Evolutionary conservation across 192 early-diverging fungal species (phyloP), one percentile per base, ranked within the genome.

Genomic region (Coemansia reversa): DNA sequence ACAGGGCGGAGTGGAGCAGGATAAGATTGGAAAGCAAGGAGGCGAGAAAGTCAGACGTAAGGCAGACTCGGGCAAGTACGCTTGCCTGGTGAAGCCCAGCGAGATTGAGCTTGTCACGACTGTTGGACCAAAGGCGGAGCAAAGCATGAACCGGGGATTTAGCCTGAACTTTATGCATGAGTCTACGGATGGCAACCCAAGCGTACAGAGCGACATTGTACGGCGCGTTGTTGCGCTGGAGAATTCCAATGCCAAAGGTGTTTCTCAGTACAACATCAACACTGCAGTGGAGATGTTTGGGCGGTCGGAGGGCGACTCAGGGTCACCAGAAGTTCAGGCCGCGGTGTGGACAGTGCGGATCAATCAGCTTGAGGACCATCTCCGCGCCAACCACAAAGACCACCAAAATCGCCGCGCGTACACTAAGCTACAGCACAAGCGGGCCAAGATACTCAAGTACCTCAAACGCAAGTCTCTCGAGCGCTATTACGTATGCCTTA

Each of bases 311-410:
- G 84, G 84, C 27, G 96, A 98, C 74, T 93, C 94, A 12, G 96
- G 96, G 18, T 93, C 90, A 65, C 80, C 93, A 6, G 93, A 94
- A 75, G 96, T 95, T 14, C 96, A 98, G 88, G 96, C 93, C 45
- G 95, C 95, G 2, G 84, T 96, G 30, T 87, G 93, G 79, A 94
- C 92, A 22, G 87, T 94, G 53, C 87, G 90, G 58, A 94, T 98
- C 65, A 87, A 93, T 60, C 91, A 93, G 60, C 83, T 98, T 69
- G 65, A 88, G 57, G 83, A 87, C 18, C 96, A 98, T 72, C 63
- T 97, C 65, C 72, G 84, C 49, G 81, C 83, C 29, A 84, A 93
- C 76, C 83, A 78, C 58, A 98, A 98, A 81, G 96, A 98, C 78
- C 91, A 86, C 67, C 90, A 91, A 62, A 96, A 91, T 81, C 92